These are phyloP conservation scores for Prunus davidiana DNA, from an alignment of 306 rosid species.

Conservation along the genomic window DNA sequence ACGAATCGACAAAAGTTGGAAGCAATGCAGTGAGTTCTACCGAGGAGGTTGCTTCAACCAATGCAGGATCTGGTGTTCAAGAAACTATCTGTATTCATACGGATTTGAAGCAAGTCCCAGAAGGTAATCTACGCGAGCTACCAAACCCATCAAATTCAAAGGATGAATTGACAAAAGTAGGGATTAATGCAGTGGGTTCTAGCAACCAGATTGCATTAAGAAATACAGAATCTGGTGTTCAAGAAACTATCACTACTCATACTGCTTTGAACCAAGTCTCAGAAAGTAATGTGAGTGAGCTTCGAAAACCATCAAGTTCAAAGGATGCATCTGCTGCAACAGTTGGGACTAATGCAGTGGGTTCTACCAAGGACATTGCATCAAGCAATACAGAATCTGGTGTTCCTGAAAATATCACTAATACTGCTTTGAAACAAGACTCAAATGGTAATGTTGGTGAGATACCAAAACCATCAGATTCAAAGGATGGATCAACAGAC, in stretches of 20 bases:
- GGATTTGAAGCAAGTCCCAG: slow-evolving; percentile 31
- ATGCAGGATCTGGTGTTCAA: slow-evolving; percentile 19
- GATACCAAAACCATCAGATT: neutral
- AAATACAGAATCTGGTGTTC: neutral
- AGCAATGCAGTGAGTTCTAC: neutral
- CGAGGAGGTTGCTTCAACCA: neutral
- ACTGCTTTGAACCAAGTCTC: neutral
- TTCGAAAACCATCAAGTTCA: neutral
- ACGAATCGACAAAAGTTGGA: neutral
- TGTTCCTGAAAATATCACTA: slow-evolving; percentile 22
- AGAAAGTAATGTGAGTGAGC: neutral
- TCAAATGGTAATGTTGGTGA: neutral
- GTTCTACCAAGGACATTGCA: neutral
- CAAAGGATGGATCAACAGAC: neutral
- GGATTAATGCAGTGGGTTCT: neutral
- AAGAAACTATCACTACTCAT: neutral
- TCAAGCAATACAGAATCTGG: slow-evolving; percentile 19
- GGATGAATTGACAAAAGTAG: neutral
- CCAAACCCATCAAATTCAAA: slow-evolving; percentile 22
- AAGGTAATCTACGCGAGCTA: slow-evolving; percentile 31
- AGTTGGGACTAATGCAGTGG: slow-evolving; percentile 27
- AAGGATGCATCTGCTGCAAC: neutral
- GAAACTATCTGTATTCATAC: neutral
- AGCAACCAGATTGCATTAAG: neutral
- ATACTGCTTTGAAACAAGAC: neutral